These are phyloP conservation scores for Phytophthora hybrid DNA, from an alignment of 352 stramenopile genomes.

Conservation along the genomic window DNA sequence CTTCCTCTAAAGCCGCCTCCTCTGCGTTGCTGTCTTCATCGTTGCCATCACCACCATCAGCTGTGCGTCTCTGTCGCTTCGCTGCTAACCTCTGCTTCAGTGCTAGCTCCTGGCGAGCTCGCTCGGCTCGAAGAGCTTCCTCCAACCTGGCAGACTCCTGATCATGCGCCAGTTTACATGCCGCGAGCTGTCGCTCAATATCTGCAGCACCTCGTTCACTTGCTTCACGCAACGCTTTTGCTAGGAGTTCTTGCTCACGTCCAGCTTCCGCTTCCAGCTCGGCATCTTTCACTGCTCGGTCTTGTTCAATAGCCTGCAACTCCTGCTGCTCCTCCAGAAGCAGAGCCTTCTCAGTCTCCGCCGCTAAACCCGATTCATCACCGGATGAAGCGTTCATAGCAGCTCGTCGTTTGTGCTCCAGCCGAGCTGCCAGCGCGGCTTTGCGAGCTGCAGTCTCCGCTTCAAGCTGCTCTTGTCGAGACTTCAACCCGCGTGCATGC, in stretches of 20 bases:
- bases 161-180: conserved; percentile 45
- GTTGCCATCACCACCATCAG: not conserved
- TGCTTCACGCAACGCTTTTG: conserved; percentile 29
- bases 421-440: conserved; percentile 38
- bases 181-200: conserved; percentile 46
- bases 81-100: conserved; percentile 50
- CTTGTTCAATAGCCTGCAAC: conserved; percentile 42
- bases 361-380: not conserved
- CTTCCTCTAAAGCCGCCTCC: conserved; percentile 12
- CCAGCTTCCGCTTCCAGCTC: conserved; percentile 37
- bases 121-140: conserved; percentile 42
- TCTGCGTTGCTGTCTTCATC: not conserved
- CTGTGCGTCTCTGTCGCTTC: conserved; percentile 34
- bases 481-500: conserved; percentile 37
- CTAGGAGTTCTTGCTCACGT: conserved; percentile 39
- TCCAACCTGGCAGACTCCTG: conserved; percentile 39
- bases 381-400: not conserved
- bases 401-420: conserved; percentile 41
- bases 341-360: conserved; percentile 30
- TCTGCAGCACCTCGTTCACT: conserved; percentile 33
- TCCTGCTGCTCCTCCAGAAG: conserved; percentile 42
- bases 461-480: conserved; percentile 42
- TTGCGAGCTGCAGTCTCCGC: conserved; percentile 43
- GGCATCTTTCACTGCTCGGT: conserved; percentile 25
- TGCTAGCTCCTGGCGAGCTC: conserved; percentile 48